phyloP scores from a whole-genome alignment of 495 filamentous ascomycete genomes.

The Aspergillus affinis region DNA sequence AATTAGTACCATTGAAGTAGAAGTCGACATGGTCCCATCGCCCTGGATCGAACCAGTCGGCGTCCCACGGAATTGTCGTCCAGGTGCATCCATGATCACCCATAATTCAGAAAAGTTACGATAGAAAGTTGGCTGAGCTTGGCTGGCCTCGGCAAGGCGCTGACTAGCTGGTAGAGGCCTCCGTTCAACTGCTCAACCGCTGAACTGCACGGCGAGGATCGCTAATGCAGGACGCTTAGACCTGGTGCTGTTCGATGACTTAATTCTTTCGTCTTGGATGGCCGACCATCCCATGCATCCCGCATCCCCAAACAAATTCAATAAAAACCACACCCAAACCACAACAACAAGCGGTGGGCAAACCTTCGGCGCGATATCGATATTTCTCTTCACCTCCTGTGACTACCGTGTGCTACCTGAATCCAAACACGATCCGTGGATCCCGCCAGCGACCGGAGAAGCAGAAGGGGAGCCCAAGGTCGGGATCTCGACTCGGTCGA shows the following conservation, averaged over 20 bases:
- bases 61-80: conserved; percentile 8
- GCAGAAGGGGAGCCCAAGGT: neutral
- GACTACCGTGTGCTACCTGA: no score
- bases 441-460: no score
- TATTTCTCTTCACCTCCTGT: no score
- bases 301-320: neutral
- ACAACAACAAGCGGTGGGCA: neutral
- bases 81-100: neutral
- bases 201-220: neutral
- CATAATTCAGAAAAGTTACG: neutral
- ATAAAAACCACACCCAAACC: neutral
- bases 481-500: no score
- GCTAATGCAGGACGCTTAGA: neutral
- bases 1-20: neutral
- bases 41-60: conserved; percentile 11
- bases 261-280: neutral
- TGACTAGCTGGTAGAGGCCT: no score
- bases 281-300: no score
- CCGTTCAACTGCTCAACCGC: no score
- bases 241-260: neutral
- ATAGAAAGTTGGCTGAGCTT: no score
- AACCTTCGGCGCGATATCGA: neutral
- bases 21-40: neutral
- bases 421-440: neutral
- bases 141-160: neutral